These are phyloP conservation scores for Pseudogymnoascus sp. DNA, from an alignment of 2,329 filamentous ascomycete species.

Conservation along the genomic window DNA sequence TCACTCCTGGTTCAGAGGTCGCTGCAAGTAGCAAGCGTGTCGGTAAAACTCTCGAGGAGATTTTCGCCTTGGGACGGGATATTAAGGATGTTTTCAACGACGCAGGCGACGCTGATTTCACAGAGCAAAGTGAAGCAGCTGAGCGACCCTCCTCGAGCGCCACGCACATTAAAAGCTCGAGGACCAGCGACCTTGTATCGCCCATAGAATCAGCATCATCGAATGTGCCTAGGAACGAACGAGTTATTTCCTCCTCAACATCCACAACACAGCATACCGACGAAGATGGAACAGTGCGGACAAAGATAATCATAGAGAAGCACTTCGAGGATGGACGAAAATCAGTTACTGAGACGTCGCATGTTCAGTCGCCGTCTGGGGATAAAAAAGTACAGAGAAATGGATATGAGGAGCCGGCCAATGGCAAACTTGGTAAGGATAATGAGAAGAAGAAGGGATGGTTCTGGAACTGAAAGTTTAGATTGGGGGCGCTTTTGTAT, in stretches of 20 bases:
- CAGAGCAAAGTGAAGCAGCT: background rate
- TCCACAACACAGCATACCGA: constrained; percentile 19
- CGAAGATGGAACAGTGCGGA: constrained; percentile 24
- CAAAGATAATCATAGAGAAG: constrained; percentile 22
- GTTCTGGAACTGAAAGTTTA: constrained; percentile 23
- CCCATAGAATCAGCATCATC: background rate
- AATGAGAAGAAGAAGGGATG: constrained; percentile 19
- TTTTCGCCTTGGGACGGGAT: background rate
- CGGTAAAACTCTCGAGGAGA: background rate
- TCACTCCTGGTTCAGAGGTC: background rate
- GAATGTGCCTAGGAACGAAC: constrained; percentile 11
- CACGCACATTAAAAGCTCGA: background rate
- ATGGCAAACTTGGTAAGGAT: background rate
- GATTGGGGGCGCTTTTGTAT: background rate
- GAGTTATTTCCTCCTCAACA: constrained; percentile 22
- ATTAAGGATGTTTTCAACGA: background rate
- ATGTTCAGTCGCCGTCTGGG: constrained; percentile 14
- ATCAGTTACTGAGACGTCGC: constrained; percentile 20
- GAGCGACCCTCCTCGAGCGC: background rate
- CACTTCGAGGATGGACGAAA: constrained; percentile 23
- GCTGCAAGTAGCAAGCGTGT: background rate
- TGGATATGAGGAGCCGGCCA: background rate
- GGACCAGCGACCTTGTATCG: background rate
- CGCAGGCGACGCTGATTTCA: background rate
- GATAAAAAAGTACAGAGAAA: background rate